phyloP scores from a whole-genome alignment of 495 filamentous ascomycete species.

The Acidiella bohemica region DNA sequence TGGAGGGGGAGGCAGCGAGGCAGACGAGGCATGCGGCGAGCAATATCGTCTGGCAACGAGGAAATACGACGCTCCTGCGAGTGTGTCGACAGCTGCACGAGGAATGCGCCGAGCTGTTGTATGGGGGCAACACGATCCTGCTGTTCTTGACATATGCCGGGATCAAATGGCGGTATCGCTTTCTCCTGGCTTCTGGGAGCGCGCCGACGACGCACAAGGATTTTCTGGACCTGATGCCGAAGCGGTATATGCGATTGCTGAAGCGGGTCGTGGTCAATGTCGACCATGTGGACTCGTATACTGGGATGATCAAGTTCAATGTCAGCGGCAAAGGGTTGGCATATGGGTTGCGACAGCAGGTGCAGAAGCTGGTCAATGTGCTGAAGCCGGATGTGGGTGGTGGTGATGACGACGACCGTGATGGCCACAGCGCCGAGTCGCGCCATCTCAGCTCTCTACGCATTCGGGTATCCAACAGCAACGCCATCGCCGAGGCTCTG shows the following conservation, averaged over 20 bases:
- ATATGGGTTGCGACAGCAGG: slow-evolving; percentile 23
- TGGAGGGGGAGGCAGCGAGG: background rate
- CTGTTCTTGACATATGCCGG: slow-evolving; percentile 36
- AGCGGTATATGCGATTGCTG: slow-evolving; percentile 24
- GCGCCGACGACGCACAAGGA: slow-evolving; percentile 23
- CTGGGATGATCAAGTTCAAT: slow-evolving; percentile 34
- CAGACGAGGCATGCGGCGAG: background rate
- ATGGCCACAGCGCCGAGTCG: background rate
- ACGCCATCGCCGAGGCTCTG: slow-evolving; percentile 7
- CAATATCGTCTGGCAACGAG: slow-evolving; percentile 27
- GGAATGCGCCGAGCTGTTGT: slow-evolving; percentile 27
- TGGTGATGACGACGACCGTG: background rate
- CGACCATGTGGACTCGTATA: slow-evolving; percentile 30
- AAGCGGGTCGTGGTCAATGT: slow-evolving; percentile 29
- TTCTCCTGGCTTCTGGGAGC: slow-evolving; percentile 23
- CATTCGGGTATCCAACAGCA: slow-evolving; percentile 7
- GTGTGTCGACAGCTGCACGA: slow-evolving; percentile 24
- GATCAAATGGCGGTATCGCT: slow-evolving; percentile 32
- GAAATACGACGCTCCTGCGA: slow-evolving; percentile 21
- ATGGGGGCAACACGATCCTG: slow-evolving; percentile 35
- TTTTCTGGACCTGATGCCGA: slow-evolving; percentile 26
- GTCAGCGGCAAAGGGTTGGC: slow-evolving; percentile 26
- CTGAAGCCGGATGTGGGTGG: slow-evolving; percentile 14
- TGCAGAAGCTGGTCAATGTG: slow-evolving; percentile 22
- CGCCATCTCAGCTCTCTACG: slow-evolving; percentile 1